These are phyloP conservation scores for Oryza meyeriana DNA, from an alignment of 176 grass and related monocot species.

Conservation along the genomic window DNA sequence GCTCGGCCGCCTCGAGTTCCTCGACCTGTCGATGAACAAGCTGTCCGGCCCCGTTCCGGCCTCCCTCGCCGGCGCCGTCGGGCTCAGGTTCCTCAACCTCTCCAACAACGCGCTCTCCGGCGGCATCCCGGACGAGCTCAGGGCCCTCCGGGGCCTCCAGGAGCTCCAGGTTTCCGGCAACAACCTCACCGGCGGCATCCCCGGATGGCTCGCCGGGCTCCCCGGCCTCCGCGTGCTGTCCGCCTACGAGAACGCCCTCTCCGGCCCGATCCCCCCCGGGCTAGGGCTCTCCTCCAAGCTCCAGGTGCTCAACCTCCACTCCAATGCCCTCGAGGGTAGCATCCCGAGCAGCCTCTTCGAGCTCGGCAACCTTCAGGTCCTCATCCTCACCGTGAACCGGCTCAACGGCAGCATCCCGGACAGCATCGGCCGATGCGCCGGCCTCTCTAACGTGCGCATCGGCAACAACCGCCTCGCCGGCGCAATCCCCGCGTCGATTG, in stretches of 20 bases:
- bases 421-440: constrained; percentile 51
- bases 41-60: constrained; percentile 53
- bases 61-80: constrained; percentile 26
- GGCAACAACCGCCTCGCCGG: constrained; percentile 73
- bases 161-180: constrained; percentile 80
- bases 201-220: constrained; percentile 57
- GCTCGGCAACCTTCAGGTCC: constrained; percentile 54
- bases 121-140: constrained; percentile 48
- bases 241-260: constrained; percentile 79
- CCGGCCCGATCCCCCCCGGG: constrained; percentile 54
- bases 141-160: constrained; percentile 33
- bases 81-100: constrained; percentile 68
- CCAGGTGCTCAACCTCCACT: constrained; percentile 82
- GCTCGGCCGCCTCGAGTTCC: constrained; percentile 51
- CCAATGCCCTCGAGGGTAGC: constrained; percentile 68
- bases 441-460: constrained; percentile 78
- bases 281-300: constrained; percentile 61
- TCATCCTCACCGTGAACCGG: constrained; percentile 78
- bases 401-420: constrained; percentile 77
- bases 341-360: constrained; percentile 77
- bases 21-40: constrained; percentile 77
- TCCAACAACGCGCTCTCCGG: constrained; percentile 71
- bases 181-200: constrained; percentile 68
- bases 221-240: constrained; percentile 63
- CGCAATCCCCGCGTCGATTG: constrained; percentile 59